Base-by-base conservation (phyloP, 2,329 filamentous ascomycete genomes). In the Coleophoma cylindrospora region DNA sequence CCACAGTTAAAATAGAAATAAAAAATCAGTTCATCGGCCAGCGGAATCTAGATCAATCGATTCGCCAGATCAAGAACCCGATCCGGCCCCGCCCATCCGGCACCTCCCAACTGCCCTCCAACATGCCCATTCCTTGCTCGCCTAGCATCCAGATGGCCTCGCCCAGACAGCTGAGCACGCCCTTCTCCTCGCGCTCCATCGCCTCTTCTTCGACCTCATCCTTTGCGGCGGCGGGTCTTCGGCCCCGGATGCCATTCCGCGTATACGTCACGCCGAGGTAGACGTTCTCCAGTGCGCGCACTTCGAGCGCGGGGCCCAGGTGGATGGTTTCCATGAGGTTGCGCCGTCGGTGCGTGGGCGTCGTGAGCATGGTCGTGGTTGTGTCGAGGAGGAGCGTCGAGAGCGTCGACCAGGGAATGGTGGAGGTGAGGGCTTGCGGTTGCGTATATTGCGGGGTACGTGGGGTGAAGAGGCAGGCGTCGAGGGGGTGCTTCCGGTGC, bases 51-150 rank as follows among this genome's bases (percentile, higher is more conserved):
- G 19, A 6, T 61, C 49, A 62, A 55, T 62, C 59, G 33, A 56
- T 52, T 19, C 57, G 50, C 49, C 59, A 61, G 19, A 63, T 50
- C 54, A 63, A 52, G 50, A 60, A 61, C 15, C 52, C 54, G 7
- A 58, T 47, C 44, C 45, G 57, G 14, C 54, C 55, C n/a, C 47
- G 51, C 2, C 48, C 45, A 41, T 53, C 50, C 41, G 41, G 41
- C 21, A 57, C 41, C 12, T 55, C 54, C 45, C 60, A 43, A 14
- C 50, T 53, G 0, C 60, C 60, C 47, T 63, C 59, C 52, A 56
- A 52, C 37, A 51, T 36, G 19, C 48, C 52, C 34, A n/a, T 48
- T 3, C 27, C 41, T 5, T 21, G 41, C 14, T 34, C 46, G 50
- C 52, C 51, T 3, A 61, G 50, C 5, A 43, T 47, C n/a, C 47